A percentile compares a stretch with the other conserved stretches of the same genome.
phyloP scores from a whole-genome alignment of 495 filamentous ascomycete species.

The Pyrenula massariospora region DNA sequence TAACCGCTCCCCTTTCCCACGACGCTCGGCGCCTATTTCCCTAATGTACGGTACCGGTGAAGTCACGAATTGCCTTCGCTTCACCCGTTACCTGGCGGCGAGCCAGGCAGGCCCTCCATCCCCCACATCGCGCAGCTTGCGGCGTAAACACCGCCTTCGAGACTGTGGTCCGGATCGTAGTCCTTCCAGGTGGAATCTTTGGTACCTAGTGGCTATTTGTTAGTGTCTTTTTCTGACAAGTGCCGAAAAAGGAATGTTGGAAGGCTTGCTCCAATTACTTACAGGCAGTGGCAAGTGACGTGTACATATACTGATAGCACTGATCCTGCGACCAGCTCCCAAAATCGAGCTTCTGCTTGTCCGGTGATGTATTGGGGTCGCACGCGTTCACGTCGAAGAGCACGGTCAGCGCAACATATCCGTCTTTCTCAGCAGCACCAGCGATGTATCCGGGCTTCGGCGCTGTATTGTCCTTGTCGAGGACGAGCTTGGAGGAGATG shows the following conservation, averaged over 20 bases:
- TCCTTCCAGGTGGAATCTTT: not conserved
- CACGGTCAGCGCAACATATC: not conserved
- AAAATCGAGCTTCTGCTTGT: not conserved
- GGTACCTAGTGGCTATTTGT: too few species aligned
- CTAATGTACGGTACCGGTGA: too few species aligned
- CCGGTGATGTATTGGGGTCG: not conserved
- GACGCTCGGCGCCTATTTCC: too few species aligned
- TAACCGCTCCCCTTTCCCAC: too few species aligned
- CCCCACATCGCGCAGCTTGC: not conserved
- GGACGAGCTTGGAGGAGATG: not conserved
- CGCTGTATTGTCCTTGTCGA: not conserved
- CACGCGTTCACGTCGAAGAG: constrained; percentile 1
- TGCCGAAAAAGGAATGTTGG: too few species aligned
- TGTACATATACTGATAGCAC: not conserved
- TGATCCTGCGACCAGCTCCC: not conserved
- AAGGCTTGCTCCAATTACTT: too few species aligned
- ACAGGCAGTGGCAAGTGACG: not conserved
- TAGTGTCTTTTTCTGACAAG: too few species aligned
- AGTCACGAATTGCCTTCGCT: too few species aligned
- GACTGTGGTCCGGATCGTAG: not conserved
- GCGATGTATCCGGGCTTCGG: not conserved
- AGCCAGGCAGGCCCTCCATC: not conserved
- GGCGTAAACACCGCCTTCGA: not conserved
- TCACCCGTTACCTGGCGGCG: not conserved
- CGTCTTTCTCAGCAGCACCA: constrained; percentile 1